phyloP scores from a whole-genome alignment of 441 rosid species.

The Syzygium syzygioides region DNA sequence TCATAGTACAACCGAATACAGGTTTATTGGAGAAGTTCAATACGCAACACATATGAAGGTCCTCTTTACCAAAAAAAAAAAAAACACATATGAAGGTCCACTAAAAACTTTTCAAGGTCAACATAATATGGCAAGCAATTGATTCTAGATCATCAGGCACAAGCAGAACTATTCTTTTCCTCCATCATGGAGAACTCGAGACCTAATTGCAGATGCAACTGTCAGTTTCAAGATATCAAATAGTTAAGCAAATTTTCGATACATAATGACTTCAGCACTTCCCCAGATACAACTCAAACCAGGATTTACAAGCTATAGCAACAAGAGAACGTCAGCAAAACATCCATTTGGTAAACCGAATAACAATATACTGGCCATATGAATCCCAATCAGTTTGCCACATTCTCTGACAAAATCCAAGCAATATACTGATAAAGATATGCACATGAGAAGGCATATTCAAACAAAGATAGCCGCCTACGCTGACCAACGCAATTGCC shows the following conservation, averaged over 20 bases:
- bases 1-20: neutral
- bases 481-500: neutral
- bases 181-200: neutral
- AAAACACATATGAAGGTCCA: too few relatives aligned
- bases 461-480: neutral
- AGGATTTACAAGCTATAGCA: neutral
- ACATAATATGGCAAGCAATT: neutral
- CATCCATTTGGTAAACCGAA: fast-evolving
- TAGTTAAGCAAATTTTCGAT: neutral
- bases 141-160: neutral
- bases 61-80: too few relatives aligned
- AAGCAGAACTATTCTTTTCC: neutral
- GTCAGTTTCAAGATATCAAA: neutral
- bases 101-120: neutral
- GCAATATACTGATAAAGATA: neutral
- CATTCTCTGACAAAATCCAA: neutral
- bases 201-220: neutral
- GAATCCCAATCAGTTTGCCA: neutral
- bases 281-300: neutral
- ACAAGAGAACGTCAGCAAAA: neutral
- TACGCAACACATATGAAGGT: fast-evolving
- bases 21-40: neutral
- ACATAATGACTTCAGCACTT: neutral
- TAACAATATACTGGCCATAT: neutral
- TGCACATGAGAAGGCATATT: neutral